phyloP scores from a whole-genome alignment of 257 asterid species.

The Primulina huaijiensis region DNA sequence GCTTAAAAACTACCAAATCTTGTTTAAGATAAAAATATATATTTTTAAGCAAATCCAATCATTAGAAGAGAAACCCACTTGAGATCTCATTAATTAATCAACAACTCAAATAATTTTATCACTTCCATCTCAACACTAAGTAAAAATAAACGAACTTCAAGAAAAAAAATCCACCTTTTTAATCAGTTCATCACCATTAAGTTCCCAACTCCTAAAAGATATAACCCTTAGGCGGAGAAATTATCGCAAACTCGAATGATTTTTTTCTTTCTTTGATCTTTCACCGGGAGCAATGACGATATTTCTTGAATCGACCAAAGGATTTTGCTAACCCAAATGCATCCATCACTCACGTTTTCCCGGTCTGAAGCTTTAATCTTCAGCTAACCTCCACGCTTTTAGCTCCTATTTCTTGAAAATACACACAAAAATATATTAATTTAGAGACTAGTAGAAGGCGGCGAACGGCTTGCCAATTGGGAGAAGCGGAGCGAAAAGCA shows the following conservation, averaged over 20 bases:
- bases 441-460: constrained; percentile 34
- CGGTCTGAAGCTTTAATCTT: constrained; percentile 31
- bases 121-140: constrained; percentile 17
- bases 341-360: constrained; percentile 30
- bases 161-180: constrained; percentile 40
- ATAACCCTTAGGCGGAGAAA: constrained; percentile 21
- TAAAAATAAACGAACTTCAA: constrained; percentile 18
- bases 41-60: constrained; percentile 35
- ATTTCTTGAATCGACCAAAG: constrained; percentile 45
- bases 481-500: constrained; percentile 20
- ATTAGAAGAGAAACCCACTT: constrained; percentile 38
- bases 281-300: constrained; percentile 31
- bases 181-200: constrained; percentile 29
- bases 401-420: constrained; percentile 46
- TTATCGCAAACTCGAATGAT: constrained; percentile 31
- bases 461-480: constrained; percentile 38
- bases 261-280: constrained; percentile 22
- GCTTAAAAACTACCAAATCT: constrained; percentile 41
- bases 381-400: constrained; percentile 44
- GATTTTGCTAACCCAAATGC: constrained; percentile 51
- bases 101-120: neutral
- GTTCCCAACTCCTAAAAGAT: constrained; percentile 24
- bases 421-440: neutral
- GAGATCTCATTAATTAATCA: constrained; percentile 34
- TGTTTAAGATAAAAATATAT: constrained; percentile 38